Evolutionary conservation across 1,139 yeast species (phyloP), one percentile per base, ranked within the genome.

Genomic region (Protomyces macrosporus): DNA sequence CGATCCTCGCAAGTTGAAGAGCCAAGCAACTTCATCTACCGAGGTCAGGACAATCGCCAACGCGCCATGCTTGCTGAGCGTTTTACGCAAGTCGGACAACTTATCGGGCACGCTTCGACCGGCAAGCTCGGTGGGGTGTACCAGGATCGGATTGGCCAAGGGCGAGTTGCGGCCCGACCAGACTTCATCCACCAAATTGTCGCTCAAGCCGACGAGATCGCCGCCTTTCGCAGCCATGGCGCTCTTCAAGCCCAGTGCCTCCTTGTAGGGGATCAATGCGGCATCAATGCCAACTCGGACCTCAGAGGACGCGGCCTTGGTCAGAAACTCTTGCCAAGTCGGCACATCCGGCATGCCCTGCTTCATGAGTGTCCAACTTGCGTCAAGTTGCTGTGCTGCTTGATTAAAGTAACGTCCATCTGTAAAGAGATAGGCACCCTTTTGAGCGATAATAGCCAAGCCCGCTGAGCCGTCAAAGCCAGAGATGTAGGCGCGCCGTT

Each of bases 401-500:
- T 95, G 98, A 69, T 84, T 82, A 74, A 90, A 95, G 76, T 95
- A 95, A 69, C 98, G 81, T 10, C 97, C 98, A 75, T 95, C 98
- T 0, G 98, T 95, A 9, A 96, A 85, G 69, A 95, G 79, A 3
- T 87, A 87, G 39, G 96, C 93, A 68, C 84, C 80, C 7, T 87
- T 87, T 36, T 65, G 63, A n/a, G 97, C 87, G 52, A 93, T 79
- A 51, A 95, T 81, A 3, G 98, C 98, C 50, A 90, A 81, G 63
- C 98, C 99, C 0, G 98, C 97, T 65, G 95, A 86, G 3, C 99
- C 99, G 65, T 89, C 87, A 76, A 93, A 93, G 0, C 96, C 95
- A 42, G 55, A 36, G 48, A 66, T 66, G 40, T 60, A 66, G 16
- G 67, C 68, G 23, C 67, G 63, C 14, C 67, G 52, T 10, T 69